These are phyloP conservation scores for Inosperma sp. DNA, from an alignment of 768 basidiomycete species.

Conservation along the genomic window DNA sequence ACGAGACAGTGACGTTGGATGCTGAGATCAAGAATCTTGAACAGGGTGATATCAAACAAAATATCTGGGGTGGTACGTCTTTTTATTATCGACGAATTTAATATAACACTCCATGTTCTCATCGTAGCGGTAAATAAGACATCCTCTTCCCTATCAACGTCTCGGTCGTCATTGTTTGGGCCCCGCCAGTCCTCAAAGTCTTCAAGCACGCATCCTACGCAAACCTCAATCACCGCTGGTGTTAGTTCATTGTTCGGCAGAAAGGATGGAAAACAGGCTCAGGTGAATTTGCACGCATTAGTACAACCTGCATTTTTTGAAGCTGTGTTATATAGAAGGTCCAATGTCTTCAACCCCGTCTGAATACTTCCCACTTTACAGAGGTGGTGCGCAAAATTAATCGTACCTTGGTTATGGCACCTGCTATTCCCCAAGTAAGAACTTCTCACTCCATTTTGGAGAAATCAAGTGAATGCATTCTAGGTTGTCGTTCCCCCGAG, in stretches of 20 bases:
- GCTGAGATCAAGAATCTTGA: constrained; percentile 19
- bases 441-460: not conserved
- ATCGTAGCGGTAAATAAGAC: constrained; percentile 9
- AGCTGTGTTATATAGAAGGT: not conserved
- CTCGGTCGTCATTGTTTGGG: constrained; percentile 33
- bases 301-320: too few relatives aligned
- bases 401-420: constrained; percentile 55
- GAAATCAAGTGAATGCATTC: not conserved
- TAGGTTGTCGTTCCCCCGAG: constrained; percentile 7
- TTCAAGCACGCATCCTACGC: constrained; percentile 11
- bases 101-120: not conserved
- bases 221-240: constrained; percentile 27
- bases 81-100: not conserved
- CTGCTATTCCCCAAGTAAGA: constrained; percentile 44
- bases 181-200: constrained; percentile 11
- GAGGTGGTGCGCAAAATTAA: constrained; percentile 63
- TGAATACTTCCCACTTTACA: constrained; percentile 6
- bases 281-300: not conserved
- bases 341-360: not conserved
- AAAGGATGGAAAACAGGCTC: constrained; percentile 12
- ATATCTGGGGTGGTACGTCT: constrained; percentile 31
- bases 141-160: constrained; percentile 7
- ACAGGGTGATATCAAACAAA: constrained; percentile 8
- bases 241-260: constrained; percentile 47
- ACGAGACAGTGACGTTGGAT: constrained; percentile 21